Evolutionary conservation across 345 rosid species (phyloP).

Genomic region (Moringa oleifera): DNA sequence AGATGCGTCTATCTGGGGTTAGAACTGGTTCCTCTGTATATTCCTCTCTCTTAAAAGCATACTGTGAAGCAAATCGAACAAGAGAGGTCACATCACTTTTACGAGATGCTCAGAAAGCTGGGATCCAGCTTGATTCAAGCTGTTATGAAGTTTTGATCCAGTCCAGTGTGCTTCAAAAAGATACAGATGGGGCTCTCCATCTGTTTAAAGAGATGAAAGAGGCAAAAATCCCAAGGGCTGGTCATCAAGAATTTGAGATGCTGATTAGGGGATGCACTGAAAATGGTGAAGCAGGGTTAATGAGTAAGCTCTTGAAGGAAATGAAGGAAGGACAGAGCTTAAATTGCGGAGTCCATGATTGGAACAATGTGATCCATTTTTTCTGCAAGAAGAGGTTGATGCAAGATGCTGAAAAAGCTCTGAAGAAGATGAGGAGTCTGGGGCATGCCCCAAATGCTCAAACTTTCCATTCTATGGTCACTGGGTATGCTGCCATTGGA

Average conservation of each 20-base stretch:
- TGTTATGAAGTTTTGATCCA: conserved; percentile 67
- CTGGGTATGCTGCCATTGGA: conserved; percentile 83
- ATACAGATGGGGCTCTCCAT: conserved; percentile 66
- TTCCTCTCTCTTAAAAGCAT: conserved; percentile 68
- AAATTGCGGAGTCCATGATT: conserved; percentile 74
- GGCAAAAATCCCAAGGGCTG: conserved; percentile 49
- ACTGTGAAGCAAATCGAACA: conserved; percentile 54
- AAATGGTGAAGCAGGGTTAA: conserved; percentile 59
- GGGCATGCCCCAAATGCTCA: conserved; percentile 84
- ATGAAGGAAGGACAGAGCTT: conserved; percentile 70
- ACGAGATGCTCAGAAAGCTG: conserved; percentile 82
- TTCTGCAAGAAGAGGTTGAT: conserved; percentile 87
- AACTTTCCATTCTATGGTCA: conserved; percentile 94
- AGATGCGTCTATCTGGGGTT: conserved; percentile 73
- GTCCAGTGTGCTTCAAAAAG: conserved; percentile 54
- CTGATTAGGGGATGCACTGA: conserved; percentile 63
- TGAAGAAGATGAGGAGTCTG: conserved; percentile 77
- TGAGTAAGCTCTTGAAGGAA: conserved; percentile 81
- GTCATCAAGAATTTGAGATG: conserved; percentile 56
- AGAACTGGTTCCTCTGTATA: conserved; percentile 67
- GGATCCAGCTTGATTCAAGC: conserved; percentile 81
- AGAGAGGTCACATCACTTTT: conserved; percentile 61
- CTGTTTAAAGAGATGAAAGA: conserved; percentile 82
- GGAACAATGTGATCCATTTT: conserved; percentile 89
- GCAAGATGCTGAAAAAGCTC: conserved; percentile 92